Conservation (phyloP, 768 basidiomycete genomes). For the Leucosporidium yakuticum region DNA sequence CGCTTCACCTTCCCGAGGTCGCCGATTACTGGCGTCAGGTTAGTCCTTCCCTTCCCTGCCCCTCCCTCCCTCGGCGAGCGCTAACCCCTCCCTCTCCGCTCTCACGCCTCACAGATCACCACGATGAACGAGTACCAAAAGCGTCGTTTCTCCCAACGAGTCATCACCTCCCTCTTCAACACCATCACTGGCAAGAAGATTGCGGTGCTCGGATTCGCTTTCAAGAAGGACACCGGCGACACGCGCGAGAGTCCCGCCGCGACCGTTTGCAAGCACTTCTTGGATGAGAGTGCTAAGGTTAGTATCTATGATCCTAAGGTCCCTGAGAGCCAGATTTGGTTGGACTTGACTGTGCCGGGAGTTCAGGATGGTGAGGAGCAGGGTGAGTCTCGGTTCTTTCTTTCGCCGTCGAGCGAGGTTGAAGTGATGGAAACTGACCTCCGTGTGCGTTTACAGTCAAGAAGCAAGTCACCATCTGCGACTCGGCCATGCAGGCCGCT, state of each 20-base stretch:
- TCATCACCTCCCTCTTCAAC: constrained; percentile 96
- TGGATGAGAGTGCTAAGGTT: constrained; percentile 75
- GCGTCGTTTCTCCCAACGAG: constrained; percentile 85
- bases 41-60: constrained; percentile 38
- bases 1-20: constrained; percentile 88
- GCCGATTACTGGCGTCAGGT: constrained; percentile 81
- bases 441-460: constrained; percentile 55
- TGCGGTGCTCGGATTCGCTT: constrained; percentile 94
- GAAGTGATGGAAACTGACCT: too few species aligned
- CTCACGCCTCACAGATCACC: constrained; percentile 66
- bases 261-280: constrained; percentile 88
- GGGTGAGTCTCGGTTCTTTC: constrained; percentile 51
- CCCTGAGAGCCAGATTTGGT: constrained; percentile 75
- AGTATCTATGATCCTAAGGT: constrained; percentile 89
- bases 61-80: neutral
- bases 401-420: constrained; percentile 10
- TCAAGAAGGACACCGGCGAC: constrained; percentile 99
- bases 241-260: constrained; percentile 96
- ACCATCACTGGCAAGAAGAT: constrained; percentile 97
- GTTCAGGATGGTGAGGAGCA: constrained; percentile 52
- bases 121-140: constrained; percentile 99
- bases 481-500: constrained; percentile 79
- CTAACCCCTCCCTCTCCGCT: neutral
- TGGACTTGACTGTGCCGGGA: constrained; percentile 49
- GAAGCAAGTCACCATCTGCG: constrained; percentile 73